Evolutionary conservation across 2,329 filamentous ascomycete species (phyloP), one percentile per base, ranked within the genome.

Genomic region (Biscogniauxia mediterranea): DNA sequence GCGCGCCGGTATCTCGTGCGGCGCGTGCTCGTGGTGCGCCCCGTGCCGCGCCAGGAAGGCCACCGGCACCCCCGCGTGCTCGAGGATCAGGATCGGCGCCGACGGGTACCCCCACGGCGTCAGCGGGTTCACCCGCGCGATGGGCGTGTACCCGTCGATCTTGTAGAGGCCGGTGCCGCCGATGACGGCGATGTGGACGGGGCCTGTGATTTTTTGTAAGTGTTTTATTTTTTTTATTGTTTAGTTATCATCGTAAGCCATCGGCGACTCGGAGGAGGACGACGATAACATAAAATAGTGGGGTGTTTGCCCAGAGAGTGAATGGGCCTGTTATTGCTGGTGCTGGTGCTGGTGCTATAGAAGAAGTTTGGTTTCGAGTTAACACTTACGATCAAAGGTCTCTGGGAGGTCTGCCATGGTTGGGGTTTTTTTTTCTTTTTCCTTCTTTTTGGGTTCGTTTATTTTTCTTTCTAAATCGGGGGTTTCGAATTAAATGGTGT

Each of bases 1-100:
- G 66, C 92, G 92, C 67, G 89, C 86, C 62, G 93, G 93, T n/a
- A 99, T 91, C 79, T 99, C 95, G 74, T 97, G 93, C 0, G 95
- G 95, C 5, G 93, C 92, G 68, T 91, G 84, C 77, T 97, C 86
- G 81, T 99, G 95, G 84, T 95, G 83, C 13, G 87, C 75, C 67
- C 95, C 95, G 78, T 99, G 95, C 52, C 95, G 92, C 65, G 93
- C 92, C 69, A 99, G 86, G 82, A 99, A 99, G 59, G 95, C 95
- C 65, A 99, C 86, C 64, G 91, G 86, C 52, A 89, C 86, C 68
- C 90, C 90, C 66, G 87, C 84, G 83, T 97, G 94, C 76, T 93
- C 88, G 71, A 97, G 88, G 78, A 99, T 93, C 66, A 88, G 86
- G 78, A 99, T 94, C 21, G 86, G 85, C 23, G 86, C 83, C 11